A percentile compares a stretch with the other conserved stretches of the same genome.
phyloP scores from a whole-genome alignment of 75 land plant genomes.

The Cryptomeria japonica region DNA sequence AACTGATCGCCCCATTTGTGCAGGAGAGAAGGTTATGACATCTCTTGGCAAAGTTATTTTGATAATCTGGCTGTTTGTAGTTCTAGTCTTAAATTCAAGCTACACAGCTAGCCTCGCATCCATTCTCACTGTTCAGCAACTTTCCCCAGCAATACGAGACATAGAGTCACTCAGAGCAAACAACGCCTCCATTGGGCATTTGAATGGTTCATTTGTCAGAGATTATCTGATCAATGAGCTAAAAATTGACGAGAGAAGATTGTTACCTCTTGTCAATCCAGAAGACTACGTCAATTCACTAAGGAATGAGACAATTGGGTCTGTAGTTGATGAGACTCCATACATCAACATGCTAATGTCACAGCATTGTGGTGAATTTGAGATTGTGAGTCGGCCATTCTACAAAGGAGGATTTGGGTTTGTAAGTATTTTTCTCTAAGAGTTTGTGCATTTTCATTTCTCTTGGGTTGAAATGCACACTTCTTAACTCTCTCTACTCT shows the following conservation, averaged over 20 bases:
- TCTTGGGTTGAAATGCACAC: neutral
- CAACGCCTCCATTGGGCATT: neutral
- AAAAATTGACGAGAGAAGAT: neutral
- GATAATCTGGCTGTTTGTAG: neutral
- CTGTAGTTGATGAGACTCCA: neutral
- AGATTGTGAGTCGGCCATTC: too few species aligned
- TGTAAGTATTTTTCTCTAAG: neutral
- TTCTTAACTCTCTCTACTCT: neutral
- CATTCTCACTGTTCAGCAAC: neutral
- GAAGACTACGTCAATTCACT: neutral
- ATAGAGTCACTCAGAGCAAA: neutral
- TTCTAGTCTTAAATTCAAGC: neutral
- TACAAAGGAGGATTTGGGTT: neutral
- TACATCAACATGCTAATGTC: neutral
- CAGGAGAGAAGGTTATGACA: conserved; percentile 1
- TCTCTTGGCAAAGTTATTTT: neutral
- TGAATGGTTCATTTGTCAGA: neutral
- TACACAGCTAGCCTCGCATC: neutral
- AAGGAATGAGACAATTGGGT: neutral
- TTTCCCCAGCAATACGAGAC: neutral
- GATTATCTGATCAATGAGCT: neutral
- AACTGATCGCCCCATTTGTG: too few species aligned
- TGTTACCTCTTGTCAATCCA: neutral
- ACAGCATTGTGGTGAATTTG: neutral
- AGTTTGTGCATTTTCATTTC: neutral